Conservation (phyloP, 768 basidiomycete genomes). For the Melanogaster broomeanus region DNA sequence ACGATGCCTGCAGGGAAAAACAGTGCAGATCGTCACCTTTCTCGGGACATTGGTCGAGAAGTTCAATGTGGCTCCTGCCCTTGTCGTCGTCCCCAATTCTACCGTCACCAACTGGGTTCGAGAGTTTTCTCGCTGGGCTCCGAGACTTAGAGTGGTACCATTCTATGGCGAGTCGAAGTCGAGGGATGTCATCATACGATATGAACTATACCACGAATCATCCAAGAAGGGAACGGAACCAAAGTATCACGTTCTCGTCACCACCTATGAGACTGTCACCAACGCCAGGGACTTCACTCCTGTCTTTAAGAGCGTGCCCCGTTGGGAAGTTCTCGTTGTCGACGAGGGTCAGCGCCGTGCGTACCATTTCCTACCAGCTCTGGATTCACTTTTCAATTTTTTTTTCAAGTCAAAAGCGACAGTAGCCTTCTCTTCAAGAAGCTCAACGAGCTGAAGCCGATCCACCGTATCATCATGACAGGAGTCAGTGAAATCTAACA, state of each 20-base stretch:
- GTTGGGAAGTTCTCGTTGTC: slow-evolving; percentile 93
- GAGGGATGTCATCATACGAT: slow-evolving; percentile 77
- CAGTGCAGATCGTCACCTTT: slow-evolving; percentile 88
- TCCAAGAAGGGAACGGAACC: slow-evolving; percentile 44
- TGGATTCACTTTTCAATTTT: slow-evolving; percentile 6
- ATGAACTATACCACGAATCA: slow-evolving; percentile 71
- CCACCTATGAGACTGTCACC: slow-evolving; percentile 88
- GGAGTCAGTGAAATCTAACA: slow-evolving; percentile 51
- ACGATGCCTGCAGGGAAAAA: slow-evolving; percentile 67
- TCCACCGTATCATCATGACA: slow-evolving; percentile 88
- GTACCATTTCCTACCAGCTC: slow-evolving; percentile 28
- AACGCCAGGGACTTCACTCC: slow-evolving; percentile 65
- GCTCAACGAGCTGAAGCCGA: slow-evolving; percentile 73
- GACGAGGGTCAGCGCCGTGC: slow-evolving; percentile 92
- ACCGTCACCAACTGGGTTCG: slow-evolving; percentile 95
- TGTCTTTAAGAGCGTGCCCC: slow-evolving; percentile 78
- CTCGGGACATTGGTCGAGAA: slow-evolving; percentile 63
- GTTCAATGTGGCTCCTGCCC: slow-evolving; percentile 69
- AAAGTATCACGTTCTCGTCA: slow-evolving; percentile 88
- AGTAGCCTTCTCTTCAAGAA: slow-evolving; percentile 77
- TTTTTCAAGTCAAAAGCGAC: slow-evolving; percentile 76
- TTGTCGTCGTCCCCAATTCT: slow-evolving; percentile 95
- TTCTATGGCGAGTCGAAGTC: slow-evolving; percentile 82
- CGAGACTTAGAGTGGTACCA: slow-evolving; percentile 73
- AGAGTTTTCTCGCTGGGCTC: slow-evolving; percentile 82